A percentile compares a stretch with the other conserved stretches of the same genome.
Evolutionary conservation across 2,329 filamentous ascomycete genomes (phyloP).

Genomic region (Fusarium chuoi): DNA sequence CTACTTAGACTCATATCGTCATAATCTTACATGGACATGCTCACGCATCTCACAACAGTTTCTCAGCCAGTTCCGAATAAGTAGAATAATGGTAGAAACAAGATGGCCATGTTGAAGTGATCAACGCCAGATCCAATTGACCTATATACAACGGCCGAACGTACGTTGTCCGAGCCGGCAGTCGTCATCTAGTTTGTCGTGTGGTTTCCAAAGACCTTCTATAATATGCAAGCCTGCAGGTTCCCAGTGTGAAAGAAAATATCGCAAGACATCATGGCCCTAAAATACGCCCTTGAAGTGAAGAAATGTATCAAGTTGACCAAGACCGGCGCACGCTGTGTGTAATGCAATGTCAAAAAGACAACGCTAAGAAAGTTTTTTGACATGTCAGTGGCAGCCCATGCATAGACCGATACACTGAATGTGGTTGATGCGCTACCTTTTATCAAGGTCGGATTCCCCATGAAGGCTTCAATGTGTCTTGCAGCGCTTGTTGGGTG

Average conservation of each 20-base stretch:
- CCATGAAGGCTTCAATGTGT: slow-evolving; percentile 70
- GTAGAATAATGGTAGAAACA: slow-evolving; percentile 16
- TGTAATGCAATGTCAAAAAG: slow-evolving; percentile 43
- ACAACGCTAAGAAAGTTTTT: slow-evolving; percentile 29
- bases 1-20: not conserved
- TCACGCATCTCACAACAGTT: not conserved
- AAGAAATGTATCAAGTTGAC: slow-evolving; percentile 41
- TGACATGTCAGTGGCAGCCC: slow-evolving; percentile 5
- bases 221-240: slow-evolving; percentile 51
- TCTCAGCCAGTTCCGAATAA: not conserved
- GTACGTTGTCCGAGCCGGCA: slow-evolving; percentile 31
- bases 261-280: slow-evolving; percentile 47
- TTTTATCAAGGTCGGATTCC: slow-evolving; percentile 58
- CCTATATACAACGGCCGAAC: slow-evolving; percentile 45
- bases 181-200: slow-evolving; percentile 46
- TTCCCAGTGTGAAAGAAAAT: slow-evolving; percentile 42
- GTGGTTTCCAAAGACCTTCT: slow-evolving; percentile 48
- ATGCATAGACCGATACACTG: slow-evolving; percentile 6
- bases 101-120: slow-evolving; percentile 35
- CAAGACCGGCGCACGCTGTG: slow-evolving; percentile 44
- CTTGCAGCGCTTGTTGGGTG: slow-evolving; percentile 73
- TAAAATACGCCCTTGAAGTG: slow-evolving; percentile 44
- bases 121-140: slow-evolving; percentile 43
- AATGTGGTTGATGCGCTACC: slow-evolving; percentile 16
- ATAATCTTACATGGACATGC: not conserved